Evolutionary conservation across 192 early-diverging fungal species (phyloP).

Genomic region (Mortierella alpina): DNA sequence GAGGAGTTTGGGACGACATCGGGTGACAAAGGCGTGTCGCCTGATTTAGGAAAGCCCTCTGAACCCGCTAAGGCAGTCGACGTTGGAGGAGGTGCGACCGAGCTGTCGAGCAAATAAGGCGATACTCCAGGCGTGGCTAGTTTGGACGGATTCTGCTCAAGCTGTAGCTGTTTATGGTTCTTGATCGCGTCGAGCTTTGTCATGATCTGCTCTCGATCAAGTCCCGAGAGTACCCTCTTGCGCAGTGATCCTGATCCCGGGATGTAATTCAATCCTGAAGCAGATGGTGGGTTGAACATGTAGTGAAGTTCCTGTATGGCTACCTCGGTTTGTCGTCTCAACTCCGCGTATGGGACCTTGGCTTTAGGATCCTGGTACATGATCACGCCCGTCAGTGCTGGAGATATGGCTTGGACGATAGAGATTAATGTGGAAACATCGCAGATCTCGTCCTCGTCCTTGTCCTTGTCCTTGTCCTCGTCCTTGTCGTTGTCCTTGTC

Average conservation of each 20-base stretch:
- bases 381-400: constrained; percentile 28
- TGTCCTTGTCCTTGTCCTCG: not conserved
- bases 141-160: too few relatives aligned
- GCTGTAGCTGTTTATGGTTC: not conserved
- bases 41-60: too few relatives aligned
- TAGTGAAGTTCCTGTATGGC: constrained; percentile 19
- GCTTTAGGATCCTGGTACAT: constrained; percentile 27
- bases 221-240: constrained; percentile 1
- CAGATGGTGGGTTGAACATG: not conserved
- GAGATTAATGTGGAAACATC: constrained; percentile 23
- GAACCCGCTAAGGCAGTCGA: too few relatives aligned
- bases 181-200: constrained; percentile 6
- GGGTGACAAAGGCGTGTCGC: too few relatives aligned
- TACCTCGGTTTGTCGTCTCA: constrained; percentile 22
- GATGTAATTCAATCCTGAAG: not conserved
- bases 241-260: not conserved
- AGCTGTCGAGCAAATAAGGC: too few relatives aligned
- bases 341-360: constrained; percentile 11
- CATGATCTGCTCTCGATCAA: constrained; percentile 15
- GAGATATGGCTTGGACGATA: constrained; percentile 40
- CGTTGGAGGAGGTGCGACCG: too few relatives aligned
- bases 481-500: not conserved
- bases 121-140: too few relatives aligned
- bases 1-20: too few relatives aligned
- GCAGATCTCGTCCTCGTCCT: constrained; percentile 7